Evolutionary conservation across 73 alveolate species (phyloP).

Genomic region (Effrenium voratum): DNA sequence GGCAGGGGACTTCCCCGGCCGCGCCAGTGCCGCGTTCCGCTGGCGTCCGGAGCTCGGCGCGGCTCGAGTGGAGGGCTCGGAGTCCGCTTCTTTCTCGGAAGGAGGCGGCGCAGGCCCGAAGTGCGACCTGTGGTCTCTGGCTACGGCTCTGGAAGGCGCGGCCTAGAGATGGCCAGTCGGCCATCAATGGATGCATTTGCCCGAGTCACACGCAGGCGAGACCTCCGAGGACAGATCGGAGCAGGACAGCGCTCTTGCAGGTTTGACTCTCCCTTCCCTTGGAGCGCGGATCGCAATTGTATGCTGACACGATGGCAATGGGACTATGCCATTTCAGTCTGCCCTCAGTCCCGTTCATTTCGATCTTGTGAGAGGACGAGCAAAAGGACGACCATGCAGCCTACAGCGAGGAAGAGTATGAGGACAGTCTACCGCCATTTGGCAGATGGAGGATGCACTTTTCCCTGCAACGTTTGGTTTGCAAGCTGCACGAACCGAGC

Average conservation of each 20-base stretch:
- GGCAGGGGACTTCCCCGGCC: constrained; percentile 26
- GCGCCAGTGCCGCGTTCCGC: not conserved
- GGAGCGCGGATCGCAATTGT: not conserved
- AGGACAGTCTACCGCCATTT: too few species aligned
- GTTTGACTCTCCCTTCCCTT: not conserved
- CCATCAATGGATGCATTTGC: not conserved
- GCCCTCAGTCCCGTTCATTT: too few species aligned
- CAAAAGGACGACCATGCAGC: too few species aligned
- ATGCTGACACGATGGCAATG: not conserved
- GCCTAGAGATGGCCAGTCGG: not conserved
- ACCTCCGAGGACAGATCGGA: not conserved
- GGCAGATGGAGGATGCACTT: too few species aligned
- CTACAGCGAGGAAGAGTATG: too few species aligned
- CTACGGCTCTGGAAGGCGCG: not conserved
- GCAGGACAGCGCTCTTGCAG: not conserved
- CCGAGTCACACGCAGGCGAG: not conserved
- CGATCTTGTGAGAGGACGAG: too few species aligned
- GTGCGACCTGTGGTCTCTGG: not conserved
- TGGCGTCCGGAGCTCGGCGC: not conserved
- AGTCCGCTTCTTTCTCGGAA: not conserved
- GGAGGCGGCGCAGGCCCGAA: not conserved
- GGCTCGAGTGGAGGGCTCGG: not conserved
- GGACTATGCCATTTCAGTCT: not conserved
- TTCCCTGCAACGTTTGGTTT: too few species aligned
- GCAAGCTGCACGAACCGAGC: too few species aligned